A percentile compares a stretch with the other conserved stretches of the same genome.
Evolutionary conservation across 768 basidiomycete species (phyloP).

Genomic region (Pisolithus orientalis): DNA sequence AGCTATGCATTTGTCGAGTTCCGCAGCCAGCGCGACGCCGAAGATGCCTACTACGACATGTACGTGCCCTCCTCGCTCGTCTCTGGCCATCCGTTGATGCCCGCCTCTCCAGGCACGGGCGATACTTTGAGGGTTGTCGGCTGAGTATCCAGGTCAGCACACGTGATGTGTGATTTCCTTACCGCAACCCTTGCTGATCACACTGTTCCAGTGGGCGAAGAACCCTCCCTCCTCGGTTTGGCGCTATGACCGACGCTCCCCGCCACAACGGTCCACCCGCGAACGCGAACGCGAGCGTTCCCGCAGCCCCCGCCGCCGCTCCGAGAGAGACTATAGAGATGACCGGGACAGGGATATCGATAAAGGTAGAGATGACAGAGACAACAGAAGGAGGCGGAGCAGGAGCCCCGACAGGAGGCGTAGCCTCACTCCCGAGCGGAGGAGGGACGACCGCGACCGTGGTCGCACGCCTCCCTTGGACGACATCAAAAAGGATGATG

Average conservation of each 20-base stretch:
- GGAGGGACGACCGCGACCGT: conserved; percentile 34
- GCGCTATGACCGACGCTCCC: conserved; percentile 61
- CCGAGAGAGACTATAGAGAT: conserved; percentile 27
- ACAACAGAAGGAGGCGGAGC: conserved; percentile 42
- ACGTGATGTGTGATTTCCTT: too few relatives aligned
- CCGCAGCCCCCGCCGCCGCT: conserved; percentile 47
- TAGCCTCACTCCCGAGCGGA: conserved; percentile 39
- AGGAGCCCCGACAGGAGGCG: conserved; percentile 42
- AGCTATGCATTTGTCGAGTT: conserved; percentile 89
- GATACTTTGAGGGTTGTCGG: conserved; percentile 66
- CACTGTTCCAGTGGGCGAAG: conserved; percentile 60
- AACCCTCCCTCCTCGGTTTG: conserved; percentile 79
- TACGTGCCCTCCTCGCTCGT: conserved; percentile 30
- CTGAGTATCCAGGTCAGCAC: conserved; percentile 64
- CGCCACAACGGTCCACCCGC: conserved; percentile 31
- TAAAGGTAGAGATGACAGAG: conserved; percentile 34
- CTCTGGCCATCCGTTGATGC: conserved; percentile 5
- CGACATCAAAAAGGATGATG: conserved; percentile 39
- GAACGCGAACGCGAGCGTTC: conserved; percentile 38
- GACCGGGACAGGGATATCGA: conserved; percentile 34
- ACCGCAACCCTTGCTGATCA: not conserved
- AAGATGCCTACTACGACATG: conserved; percentile 83
- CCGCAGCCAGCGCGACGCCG: conserved; percentile 69
- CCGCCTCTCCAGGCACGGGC: conserved; percentile 54
- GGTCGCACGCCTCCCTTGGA: conserved; percentile 43